Conservation (phyloP, 768 basidiomycete genomes). For the Agrocybe pediades region DNA sequence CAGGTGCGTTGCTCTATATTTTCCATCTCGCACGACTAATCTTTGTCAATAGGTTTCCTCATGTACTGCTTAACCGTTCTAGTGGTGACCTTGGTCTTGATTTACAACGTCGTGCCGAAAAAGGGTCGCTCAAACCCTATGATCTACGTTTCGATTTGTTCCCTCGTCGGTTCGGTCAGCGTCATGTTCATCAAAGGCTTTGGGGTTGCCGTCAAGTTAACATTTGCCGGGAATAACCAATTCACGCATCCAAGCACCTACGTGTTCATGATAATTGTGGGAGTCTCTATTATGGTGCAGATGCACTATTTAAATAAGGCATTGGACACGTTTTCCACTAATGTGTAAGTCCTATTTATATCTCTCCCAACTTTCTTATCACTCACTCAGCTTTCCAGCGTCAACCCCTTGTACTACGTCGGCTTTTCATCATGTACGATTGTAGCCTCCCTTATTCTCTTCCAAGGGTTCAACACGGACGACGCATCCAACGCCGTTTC, state of each 20-base stretch:
- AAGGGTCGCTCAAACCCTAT: conserved; percentile 88
- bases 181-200: conserved; percentile 99
- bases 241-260: conserved; percentile 96
- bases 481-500: conserved; percentile 82
- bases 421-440: conserved; percentile 94
- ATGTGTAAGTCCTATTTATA: conserved; percentile 61
- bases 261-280: conserved; percentile 84
- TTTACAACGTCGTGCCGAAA: conserved; percentile 80
- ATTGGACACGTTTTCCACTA: conserved; percentile 94
- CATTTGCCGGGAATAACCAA: conserved; percentile 91
- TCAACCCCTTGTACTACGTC: conserved; percentile 98
- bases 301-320: conserved; percentile 99
- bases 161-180: conserved; percentile 92
- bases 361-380: neutral
- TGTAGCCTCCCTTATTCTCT: conserved; percentile 92
- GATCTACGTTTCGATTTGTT: conserved; percentile 96
- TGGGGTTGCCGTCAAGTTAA: conserved; percentile 95
- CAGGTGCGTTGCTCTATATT: conserved; percentile 53
- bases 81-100: conserved; percentile 83
- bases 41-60: conserved; percentile 68
- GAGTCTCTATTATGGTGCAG: conserved; percentile 84
- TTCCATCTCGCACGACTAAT: neutral
- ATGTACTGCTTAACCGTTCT: conserved; percentile 87
- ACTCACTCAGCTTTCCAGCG: conserved; percentile 44
- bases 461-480: conserved; percentile 95